Evolutionary conservation across 805 yeast genomes (phyloP).

Genomic region (Sporopachydermia quercuum): DNA sequence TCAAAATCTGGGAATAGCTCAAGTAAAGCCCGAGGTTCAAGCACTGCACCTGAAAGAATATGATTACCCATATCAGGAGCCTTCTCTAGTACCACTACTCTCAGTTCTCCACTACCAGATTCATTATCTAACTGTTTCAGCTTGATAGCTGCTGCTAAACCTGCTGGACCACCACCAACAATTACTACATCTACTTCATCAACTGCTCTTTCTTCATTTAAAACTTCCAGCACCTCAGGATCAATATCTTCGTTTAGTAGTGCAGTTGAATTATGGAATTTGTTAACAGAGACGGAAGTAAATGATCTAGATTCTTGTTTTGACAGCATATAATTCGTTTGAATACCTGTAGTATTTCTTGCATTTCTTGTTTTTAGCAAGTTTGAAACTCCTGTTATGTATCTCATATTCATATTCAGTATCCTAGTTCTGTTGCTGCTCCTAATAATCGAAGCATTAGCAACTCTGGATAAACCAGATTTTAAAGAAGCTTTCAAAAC

Average conservation of each 20-base stretch:
- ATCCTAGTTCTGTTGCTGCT: too few relatives aligned
- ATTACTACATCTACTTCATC: slow-evolving; percentile 90
- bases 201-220: slow-evolving; percentile 55
- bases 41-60: slow-evolving; percentile 82
- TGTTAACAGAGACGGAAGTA: too few relatives aligned
- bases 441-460: too few relatives aligned
- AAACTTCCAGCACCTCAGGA: slow-evolving; percentile 27
- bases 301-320: too few relatives aligned
- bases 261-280: too few relatives aligned
- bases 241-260: not conserved
- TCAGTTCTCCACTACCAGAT: slow-evolving; percentile 45
- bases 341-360: too few relatives aligned
- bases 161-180: slow-evolving; percentile 98
- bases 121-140: slow-evolving; percentile 72
- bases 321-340: too few relatives aligned
- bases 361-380: too few relatives aligned
- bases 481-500: too few relatives aligned
- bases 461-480: too few relatives aligned
- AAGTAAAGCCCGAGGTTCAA: slow-evolving; percentile 77
- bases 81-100: slow-evolving; percentile 85
- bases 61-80: slow-evolving; percentile 91
- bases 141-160: slow-evolving; percentile 83
- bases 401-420: too few relatives aligned
- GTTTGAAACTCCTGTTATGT: too few relatives aligned
- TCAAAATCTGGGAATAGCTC: slow-evolving; percentile 71